Evolutionary conservation across 805 yeast species (phyloP), one percentile per base, ranked within the genome.

Genomic region (Wickerhamomyces xylosicus): DNA sequence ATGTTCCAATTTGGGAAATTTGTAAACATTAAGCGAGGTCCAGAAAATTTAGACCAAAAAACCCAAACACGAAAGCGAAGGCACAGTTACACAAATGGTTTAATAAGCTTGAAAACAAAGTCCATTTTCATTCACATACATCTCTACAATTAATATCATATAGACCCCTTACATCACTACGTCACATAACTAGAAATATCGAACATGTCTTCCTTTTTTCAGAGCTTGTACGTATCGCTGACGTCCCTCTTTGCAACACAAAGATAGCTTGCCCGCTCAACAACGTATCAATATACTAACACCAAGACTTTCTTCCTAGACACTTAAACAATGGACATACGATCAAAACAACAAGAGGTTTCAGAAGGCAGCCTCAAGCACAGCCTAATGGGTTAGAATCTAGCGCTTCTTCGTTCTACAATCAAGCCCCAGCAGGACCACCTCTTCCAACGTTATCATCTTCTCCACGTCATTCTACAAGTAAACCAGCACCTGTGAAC

Each of bases 281-380:
- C 42, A 42, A 45, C 44, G n/a, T n/a, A n/a, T n/a, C n/a, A n/a
- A n/a, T n/a, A n/a, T n/a, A n/a, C n/a, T n/a, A n/a, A n/a, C n/a
- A n/a, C n/a, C n/a, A n/a, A 5, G n/a, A 15, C 31, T 11, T n/a
- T 2, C 13, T 2, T 33, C 16, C 10, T 34, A 62, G 64, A 40
- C 69, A 66, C 41, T 44, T 66, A 41, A 65, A 64, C 47, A 67
- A 67, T 36, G 70, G 70, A 5, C 72, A 67, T 43, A 67, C 72
- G 2, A 66, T 68, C 40, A 60, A 65, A 36, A 63, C 72, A 14
- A 63, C 71, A 2, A 58, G 71, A 43, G 73, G 71, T 2, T 68
- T 67, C 52, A 66, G 61, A 45, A 63, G 66, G 59, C 39, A 37
- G 18, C 14, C 17, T 11, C n/a, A 7, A 28, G 20, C 36, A 6